Percentiles rank a stretch among this genome's conserved stretches.
phyloP scores from a whole-genome alignment of 1,284 basidiomycete species.

The Lentinula novae-zelandiae region DNA sequence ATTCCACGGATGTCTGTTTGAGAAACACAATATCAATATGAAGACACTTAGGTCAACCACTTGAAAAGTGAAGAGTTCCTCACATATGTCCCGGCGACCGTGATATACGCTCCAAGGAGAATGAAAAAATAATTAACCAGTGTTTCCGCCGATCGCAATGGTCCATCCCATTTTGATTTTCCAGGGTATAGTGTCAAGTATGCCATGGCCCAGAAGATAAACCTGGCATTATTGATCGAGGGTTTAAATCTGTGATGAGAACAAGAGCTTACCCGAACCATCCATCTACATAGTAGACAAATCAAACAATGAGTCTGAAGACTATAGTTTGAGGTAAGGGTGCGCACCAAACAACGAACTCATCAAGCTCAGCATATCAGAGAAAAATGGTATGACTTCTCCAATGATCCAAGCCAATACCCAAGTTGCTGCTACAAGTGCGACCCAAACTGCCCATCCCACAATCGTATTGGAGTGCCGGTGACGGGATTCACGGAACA shows the following conservation, averaged over 20 bases:
- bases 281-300: slow-evolving; percentile 21
- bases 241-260: neutral
- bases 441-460: slow-evolving; percentile 59
- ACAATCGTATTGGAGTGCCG: slow-evolving; percentile 49
- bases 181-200: slow-evolving; percentile 39
- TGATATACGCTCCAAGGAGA: slow-evolving; percentile 34
- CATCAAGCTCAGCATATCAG: slow-evolving; percentile 43
- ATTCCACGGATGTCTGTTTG: slow-evolving; percentile 14
- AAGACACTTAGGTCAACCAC: neutral
- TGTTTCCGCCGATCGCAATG: slow-evolving; percentile 32
- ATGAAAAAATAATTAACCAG: slow-evolving; percentile 38
- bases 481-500: slow-evolving; percentile 47
- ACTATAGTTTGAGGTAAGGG: neutral
- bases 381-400: slow-evolving; percentile 46
- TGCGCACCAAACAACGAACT: slow-evolving; percentile 41
- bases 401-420: slow-evolving; percentile 58
- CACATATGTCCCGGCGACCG: slow-evolving; percentile 41
- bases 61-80: slow-evolving; percentile 14
- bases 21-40: neutral
- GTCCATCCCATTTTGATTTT: slow-evolving; percentile 31
- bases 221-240: slow-evolving; percentile 20
- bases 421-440: slow-evolving; percentile 55
- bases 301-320: neutral
- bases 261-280: slow-evolving; percentile 28
- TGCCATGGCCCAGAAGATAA: slow-evolving; percentile 46